Percentiles rank a stretch among this genome's conserved stretches.
These are phyloP conservation scores for Zychaea mexicana DNA, from an alignment of 371 early-diverging fungal species.

Conservation along the genomic window DNA sequence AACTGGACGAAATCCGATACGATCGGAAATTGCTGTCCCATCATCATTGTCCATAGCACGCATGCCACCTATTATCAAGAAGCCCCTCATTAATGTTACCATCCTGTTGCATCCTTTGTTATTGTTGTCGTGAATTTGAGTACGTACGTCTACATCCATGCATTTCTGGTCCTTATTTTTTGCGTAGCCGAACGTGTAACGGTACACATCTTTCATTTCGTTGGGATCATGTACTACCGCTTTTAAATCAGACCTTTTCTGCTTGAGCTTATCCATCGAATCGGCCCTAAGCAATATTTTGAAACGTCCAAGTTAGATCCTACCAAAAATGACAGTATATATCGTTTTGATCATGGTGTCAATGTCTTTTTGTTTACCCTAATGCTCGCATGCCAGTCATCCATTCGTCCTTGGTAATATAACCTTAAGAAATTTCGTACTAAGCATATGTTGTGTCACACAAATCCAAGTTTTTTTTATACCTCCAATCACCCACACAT, in stretches of 20 bases:
- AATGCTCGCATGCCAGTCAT: slow-evolving; percentile 61
- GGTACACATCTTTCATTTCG: slow-evolving; percentile 66
- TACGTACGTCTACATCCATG: slow-evolving; percentile 64
- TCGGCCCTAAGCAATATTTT: slow-evolving; percentile 46
- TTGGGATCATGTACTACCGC: slow-evolving; percentile 42
- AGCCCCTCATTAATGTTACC: neutral
- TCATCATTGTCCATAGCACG: slow-evolving; percentile 58
- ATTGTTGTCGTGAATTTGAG: neutral
- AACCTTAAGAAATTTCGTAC: slow-evolving; percentile 36
- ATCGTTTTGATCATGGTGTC: neutral
- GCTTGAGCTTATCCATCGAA: slow-evolving; percentile 50
- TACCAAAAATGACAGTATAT: too few relatives aligned
- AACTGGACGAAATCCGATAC: slow-evolving; percentile 56
- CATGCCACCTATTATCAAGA: slow-evolving; percentile 45
- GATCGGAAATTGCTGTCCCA: slow-evolving; percentile 46
- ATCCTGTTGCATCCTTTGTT: neutral
- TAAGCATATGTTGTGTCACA: neutral
- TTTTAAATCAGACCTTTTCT: slow-evolving; percentile 46
- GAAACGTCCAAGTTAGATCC: neutral
- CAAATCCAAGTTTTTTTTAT: neutral
- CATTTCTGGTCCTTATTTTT: slow-evolving; percentile 71
- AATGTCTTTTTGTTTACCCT: slow-evolving; percentile 38
- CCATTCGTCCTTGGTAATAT: slow-evolving; percentile 71
- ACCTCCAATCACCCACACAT: too few relatives aligned
- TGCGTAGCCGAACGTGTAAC: slow-evolving; percentile 69